Percentiles rank a stretch among this genome's conserved stretches.
These are phyloP conservation scores for Pseudocercospora macadamiae DNA, from an alignment of 2,329 filamentous ascomycete species.

Conservation along the genomic window DNA sequence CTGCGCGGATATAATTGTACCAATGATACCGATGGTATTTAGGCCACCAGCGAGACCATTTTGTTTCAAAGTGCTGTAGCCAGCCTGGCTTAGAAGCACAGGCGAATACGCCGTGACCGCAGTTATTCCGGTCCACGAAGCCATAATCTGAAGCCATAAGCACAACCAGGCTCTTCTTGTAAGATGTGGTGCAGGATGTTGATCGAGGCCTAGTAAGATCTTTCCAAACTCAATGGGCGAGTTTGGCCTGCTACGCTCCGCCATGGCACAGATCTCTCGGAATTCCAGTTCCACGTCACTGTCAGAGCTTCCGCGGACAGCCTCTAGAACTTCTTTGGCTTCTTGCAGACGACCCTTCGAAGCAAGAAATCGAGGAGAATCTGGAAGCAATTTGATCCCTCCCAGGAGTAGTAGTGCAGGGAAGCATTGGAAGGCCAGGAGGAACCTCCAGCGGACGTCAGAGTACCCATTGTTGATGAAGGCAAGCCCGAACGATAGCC, in stretches of 20 bases:
- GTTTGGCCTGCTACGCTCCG: slow-evolving; percentile 6
- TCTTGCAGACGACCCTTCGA: background rate
- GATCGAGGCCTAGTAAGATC: background rate
- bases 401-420: slow-evolving; percentile 47
- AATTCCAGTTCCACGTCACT: slow-evolving; percentile 2
- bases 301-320: slow-evolving; percentile 2
- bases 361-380: slow-evolving; percentile 13
- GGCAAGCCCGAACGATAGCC: slow-evolving; percentile 29
- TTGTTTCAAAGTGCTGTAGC: slow-evolving; percentile 20
- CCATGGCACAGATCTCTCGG: slow-evolving; percentile 8
- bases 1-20: slow-evolving; percentile 37
- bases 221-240: background rate
- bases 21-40: slow-evolving; percentile 35
- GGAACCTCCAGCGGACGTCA: slow-evolving; percentile 32
- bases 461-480: slow-evolving; percentile 30
- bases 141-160: slow-evolving; percentile 32
- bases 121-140: slow-evolving; percentile 36
- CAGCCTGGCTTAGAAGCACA: slow-evolving; percentile 36
- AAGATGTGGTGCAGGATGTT: slow-evolving; percentile 8
- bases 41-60: slow-evolving; percentile 31
- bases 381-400: slow-evolving; percentile 10
- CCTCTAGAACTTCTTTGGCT: background rate
- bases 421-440: slow-evolving; percentile 45
- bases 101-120: slow-evolving; percentile 30
- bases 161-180: background rate